Conservation (phyloP, 345 rosid species). For the Adansonia digitata region DNA sequence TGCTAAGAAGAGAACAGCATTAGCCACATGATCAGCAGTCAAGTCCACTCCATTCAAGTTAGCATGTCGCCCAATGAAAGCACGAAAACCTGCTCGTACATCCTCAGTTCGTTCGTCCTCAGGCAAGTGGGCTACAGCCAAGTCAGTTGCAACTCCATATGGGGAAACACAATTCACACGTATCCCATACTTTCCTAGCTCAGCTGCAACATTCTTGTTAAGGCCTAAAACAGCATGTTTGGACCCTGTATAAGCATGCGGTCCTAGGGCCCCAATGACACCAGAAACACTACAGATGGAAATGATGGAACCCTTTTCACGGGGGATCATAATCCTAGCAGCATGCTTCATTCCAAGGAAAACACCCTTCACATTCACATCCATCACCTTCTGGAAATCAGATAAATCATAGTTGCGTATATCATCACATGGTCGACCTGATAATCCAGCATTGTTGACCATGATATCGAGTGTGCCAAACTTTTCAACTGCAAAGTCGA, state of each 20-base stretch:
- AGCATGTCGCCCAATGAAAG: conserved; percentile 45
- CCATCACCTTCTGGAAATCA: conserved; percentile 59
- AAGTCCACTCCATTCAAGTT: conserved; percentile 79
- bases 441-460: conserved; percentile 75
- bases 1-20: conserved; percentile 74
- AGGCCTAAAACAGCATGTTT: conserved; percentile 86
- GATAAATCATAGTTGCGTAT: conserved; percentile 47
- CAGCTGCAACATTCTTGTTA: conserved; percentile 76
- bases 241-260: conserved; percentile 76
- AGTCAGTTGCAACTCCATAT: conserved; percentile 55
- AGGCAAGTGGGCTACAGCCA: conserved; percentile 68
- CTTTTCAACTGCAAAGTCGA: conserved; percentile 45
- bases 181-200: conserved; percentile 84
- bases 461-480: conserved; percentile 68
- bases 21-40: conserved; percentile 68
- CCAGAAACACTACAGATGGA: conserved; percentile 58
- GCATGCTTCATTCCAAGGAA: conserved; percentile 92
- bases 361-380: conserved; percentile 75
- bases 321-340: conserved; percentile 74
- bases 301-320: conserved; percentile 52
- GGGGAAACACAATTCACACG: conserved; percentile 95
- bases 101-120: conserved; percentile 75
- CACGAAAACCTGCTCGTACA: conserved; percentile 43
- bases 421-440: conserved; percentile 62
- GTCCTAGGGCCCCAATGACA: conserved; percentile 62